Conservation (phyloP, 2,329 filamentous ascomycete genomes). For the Stemphylium vesicarium region DNA sequence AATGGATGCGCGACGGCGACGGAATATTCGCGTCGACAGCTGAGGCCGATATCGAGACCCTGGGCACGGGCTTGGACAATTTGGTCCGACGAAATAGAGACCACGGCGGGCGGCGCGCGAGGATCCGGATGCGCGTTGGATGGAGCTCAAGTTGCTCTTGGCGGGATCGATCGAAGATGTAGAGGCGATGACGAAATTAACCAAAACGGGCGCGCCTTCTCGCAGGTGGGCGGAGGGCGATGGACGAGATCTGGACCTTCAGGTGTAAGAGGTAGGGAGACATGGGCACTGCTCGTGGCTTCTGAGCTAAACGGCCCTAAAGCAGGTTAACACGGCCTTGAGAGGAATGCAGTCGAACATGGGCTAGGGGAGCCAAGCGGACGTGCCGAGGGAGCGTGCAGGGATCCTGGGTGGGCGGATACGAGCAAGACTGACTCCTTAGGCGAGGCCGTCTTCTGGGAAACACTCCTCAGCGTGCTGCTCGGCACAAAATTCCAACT, state of each 20-base stretch:
- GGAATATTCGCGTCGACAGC: not conserved
- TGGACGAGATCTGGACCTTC: slow-evolving; percentile 35
- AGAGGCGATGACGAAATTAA: slow-evolving; percentile 31
- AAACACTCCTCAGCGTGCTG: not conserved
- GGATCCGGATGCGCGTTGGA: slow-evolving; percentile 17
- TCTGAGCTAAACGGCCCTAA: slow-evolving; percentile 36
- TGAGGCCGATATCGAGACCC: not conserved
- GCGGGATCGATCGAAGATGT: slow-evolving; percentile 22
- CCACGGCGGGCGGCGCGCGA: slow-evolving; percentile 21
- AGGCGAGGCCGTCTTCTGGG: not conserved
- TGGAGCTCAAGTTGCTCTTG: slow-evolving; percentile 18
- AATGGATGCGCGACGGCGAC: slow-evolving; percentile 15
- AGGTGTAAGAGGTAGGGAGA: slow-evolving; percentile 32
- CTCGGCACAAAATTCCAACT: no score
- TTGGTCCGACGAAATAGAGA: slow-evolving; percentile 2
- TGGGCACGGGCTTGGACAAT: slow-evolving; percentile 4
- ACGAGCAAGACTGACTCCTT: not conserved
- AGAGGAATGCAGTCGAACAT: slow-evolving; percentile 31
- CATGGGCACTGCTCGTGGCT: slow-evolving; percentile 30
- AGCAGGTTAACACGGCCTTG: slow-evolving; percentile 33
- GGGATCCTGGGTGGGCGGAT: slow-evolving; percentile 4
- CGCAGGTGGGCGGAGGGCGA: slow-evolving; percentile 23
- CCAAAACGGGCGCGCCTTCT: slow-evolving; percentile 26
- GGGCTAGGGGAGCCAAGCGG: slow-evolving; percentile 23
- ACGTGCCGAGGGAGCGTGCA: slow-evolving; percentile 20